Evolutionary conservation across 2,329 filamentous ascomycete species (phyloP).

Genomic region (Curvularia verruculosa): DNA sequence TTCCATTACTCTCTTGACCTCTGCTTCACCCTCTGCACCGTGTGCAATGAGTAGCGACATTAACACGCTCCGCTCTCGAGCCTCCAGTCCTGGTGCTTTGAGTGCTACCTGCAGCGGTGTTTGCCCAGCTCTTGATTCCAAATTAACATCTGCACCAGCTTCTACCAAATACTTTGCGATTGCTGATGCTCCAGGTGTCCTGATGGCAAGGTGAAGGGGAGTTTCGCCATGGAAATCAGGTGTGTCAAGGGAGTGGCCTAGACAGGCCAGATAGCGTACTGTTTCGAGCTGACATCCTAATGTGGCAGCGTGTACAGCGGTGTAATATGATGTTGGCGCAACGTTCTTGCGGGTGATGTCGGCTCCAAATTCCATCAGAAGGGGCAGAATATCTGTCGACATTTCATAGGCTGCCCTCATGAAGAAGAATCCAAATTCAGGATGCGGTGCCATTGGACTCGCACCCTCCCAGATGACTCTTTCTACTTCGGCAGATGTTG

Average conservation of each 20-base stretch:
- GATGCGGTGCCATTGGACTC: conserved; percentile 37
- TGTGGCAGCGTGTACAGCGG: conserved; percentile 39
- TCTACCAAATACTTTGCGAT: conserved; percentile 40
- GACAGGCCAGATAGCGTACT: conserved; percentile 34
- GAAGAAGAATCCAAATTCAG: conserved; percentile 39
- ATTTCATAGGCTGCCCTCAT: conserved; percentile 39
- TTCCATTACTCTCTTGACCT: conserved; percentile 22
- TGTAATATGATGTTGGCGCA: conserved; percentile 25
- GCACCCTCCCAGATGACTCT: conserved; percentile 41
- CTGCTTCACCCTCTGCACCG: conserved; percentile 33
- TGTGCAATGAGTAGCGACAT: conserved; percentile 38
- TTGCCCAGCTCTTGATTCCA: conserved; percentile 25
- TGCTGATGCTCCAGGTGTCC: conserved; percentile 32
- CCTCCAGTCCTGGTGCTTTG: conserved; percentile 26
- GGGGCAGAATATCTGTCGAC: conserved; percentile 27
- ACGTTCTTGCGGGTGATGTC: conserved; percentile 30
- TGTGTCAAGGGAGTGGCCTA: conserved; percentile 36
- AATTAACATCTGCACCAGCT: conserved; percentile 41
- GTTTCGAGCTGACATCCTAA: conserved; percentile 35
- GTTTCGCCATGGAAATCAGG: conserved; percentile 39
- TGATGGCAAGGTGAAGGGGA: conserved; percentile 40
- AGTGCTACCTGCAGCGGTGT: conserved; percentile 36
- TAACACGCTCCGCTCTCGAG: conserved; percentile 36
- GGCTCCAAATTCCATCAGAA: conserved; percentile 41
- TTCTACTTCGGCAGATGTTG: conserved; percentile 34